Base-by-base conservation (phyloP, 352 stramenopile species). In the Pythium dissotocum region DNA sequence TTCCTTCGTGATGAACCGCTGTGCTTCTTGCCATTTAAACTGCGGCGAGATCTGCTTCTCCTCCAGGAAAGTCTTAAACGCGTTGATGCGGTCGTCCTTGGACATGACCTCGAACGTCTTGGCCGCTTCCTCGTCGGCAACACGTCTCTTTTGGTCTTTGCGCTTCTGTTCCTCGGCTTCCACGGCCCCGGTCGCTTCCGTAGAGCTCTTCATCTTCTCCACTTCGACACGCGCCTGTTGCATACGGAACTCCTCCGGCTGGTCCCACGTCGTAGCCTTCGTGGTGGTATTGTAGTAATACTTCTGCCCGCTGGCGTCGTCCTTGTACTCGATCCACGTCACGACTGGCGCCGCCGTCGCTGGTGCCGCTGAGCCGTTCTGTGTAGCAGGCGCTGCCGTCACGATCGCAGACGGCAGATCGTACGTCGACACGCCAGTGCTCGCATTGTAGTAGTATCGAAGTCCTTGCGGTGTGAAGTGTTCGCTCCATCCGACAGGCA, bases 211-310 rank as follows among this genome's bases (percentile, higher is more conserved):
- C 80, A 92, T 87, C 28, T 82, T 86, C 58, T 82, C 79, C 12
- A 92, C 84, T 77, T 93, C 73, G 57, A 85, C 81, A 9, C 82
- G 75, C 2, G 85, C 87, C 46, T 91, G 78, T 52, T 89, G 83
- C 79, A 92, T 90, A 10, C 85, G 75, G 36, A 88, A 92, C 58
- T 87, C 84, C 61, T 92, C 83, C 0, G 87, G 87, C 48, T 91
- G 69, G 53, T 95, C 87, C 87, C 87, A 95, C n/a, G 93, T 87
- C 16, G 78, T 91, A 30, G 78, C 75, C 53, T 88, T 89, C 0
- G 87, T 94, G 18, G 76, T 32, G 8, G 77, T 87, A 67, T 95
- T 86, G 73, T 91, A 92, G 76, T 93, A 95, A 61, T 95, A 95
- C 21, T 76, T 80, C 26, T 90, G 75, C 3, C 83, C 82, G 10